Conservation (phyloP, 108 stramenopile species). For the Fistulifera pelliculosa region DNA sequence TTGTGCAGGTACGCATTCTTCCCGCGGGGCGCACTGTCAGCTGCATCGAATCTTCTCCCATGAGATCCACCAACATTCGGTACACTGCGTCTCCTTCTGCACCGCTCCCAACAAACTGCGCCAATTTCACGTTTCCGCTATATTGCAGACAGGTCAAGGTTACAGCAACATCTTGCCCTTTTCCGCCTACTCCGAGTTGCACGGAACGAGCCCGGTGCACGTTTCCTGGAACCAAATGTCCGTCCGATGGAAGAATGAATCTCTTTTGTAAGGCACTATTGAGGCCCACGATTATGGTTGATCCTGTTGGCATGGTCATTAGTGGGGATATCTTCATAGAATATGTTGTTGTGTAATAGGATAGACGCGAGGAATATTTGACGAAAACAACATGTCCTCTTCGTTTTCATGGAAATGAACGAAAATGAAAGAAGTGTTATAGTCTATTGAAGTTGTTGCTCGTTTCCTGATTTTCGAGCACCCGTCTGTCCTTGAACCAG, state of each 20-base stretch:
- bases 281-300: conserved; percentile 53
- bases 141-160: conserved; percentile 41
- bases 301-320: background rate
- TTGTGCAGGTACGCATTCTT: conserved; percentile 66
- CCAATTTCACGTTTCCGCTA: conserved; percentile 20
- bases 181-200: conserved; percentile 73
- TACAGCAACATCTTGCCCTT: conserved; percentile 83
- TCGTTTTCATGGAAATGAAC: too few relatives aligned
- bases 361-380: too few relatives aligned
- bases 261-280: conserved; percentile 85
- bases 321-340: background rate
- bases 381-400: too few relatives aligned
- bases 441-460: background rate
- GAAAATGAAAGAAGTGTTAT: background rate
- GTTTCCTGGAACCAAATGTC: conserved; percentile 48
- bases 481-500: too few relatives aligned
- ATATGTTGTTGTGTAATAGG: too few relatives aligned
- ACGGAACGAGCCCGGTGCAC: conserved; percentile 55
- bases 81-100: conserved; percentile 57
- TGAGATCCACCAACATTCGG: conserved; percentile 16
- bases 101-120: conserved; percentile 71
- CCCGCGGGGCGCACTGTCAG: conserved; percentile 36
- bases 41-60: conserved; percentile 31
- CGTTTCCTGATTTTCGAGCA: too few relatives aligned
- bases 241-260: conserved; percentile 47